Conservation (phyloP, 1,139 yeast genomes). For the Meyerozyma carpophila region DNA sequence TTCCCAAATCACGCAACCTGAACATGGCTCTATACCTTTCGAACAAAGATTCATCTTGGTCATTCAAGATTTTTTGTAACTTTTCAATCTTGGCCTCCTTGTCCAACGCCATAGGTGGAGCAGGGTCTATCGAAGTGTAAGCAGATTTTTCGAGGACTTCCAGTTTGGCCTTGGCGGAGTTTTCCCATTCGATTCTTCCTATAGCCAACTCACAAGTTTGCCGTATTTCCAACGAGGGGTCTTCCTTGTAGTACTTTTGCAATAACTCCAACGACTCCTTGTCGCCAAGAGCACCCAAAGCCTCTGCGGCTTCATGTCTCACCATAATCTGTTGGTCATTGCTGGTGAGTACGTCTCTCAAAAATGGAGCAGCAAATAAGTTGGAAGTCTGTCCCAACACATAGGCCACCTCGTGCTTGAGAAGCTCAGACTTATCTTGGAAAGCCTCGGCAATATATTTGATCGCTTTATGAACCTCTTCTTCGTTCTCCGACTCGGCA, state of each 20-base stretch:
- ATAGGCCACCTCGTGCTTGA: slow-evolving; percentile 97
- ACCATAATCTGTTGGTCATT: slow-evolving; percentile 84
- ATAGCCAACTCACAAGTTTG: slow-evolving; percentile 98
- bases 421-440: slow-evolving; percentile 76
- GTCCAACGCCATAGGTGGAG: slow-evolving; percentile 84
- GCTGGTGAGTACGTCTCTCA: slow-evolving; percentile 68
- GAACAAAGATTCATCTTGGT: slow-evolving; percentile 73
- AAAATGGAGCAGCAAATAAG: slow-evolving; percentile 65
- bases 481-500: slow-evolving; percentile 48
- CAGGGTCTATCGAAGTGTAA: slow-evolving; percentile 91
- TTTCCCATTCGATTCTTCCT: slow-evolving; percentile 91
- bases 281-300: slow-evolving; percentile 93
- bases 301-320: slow-evolving; percentile 99
- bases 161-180: slow-evolving; percentile 53
- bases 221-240: slow-evolving; percentile 82
- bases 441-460: slow-evolving; percentile 82
- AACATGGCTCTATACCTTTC: slow-evolving; percentile 98
- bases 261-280: slow-evolving; percentile 65
- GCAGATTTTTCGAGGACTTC: slow-evolving; percentile 74
- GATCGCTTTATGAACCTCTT: slow-evolving; percentile 57
- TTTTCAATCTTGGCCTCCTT: slow-evolving; percentile 53
- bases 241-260: slow-evolving; percentile 57
- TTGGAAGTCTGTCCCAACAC: slow-evolving; percentile 97
- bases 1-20: slow-evolving; percentile 90
- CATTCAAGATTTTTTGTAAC: slow-evolving; percentile 65